These are phyloP conservation scores for Rhynchosporium graminicola DNA, from an alignment of 2,329 filamentous ascomycete species.

Conservation along the genomic window DNA sequence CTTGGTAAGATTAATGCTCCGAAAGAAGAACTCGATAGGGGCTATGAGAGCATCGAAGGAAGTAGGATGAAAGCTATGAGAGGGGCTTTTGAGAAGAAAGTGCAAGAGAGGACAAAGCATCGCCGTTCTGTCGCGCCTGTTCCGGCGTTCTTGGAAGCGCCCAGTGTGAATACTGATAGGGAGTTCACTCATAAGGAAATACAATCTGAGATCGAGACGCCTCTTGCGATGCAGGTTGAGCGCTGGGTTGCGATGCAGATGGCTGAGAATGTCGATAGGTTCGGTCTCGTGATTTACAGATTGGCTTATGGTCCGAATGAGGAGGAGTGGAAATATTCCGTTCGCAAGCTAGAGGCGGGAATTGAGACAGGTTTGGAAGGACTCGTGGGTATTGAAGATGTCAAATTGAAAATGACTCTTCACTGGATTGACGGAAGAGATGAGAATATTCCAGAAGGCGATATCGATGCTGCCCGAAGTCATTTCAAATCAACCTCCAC, in stretches of 20 bases:
- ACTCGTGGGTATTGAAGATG: conserved; percentile 18
- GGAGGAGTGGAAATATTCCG: conserved; percentile 24
- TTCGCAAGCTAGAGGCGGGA: conserved; percentile 17
- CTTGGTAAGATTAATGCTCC: conserved; percentile 17
- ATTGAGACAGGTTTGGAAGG: conserved; percentile 29
- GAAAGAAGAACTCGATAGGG: conserved; percentile 19
- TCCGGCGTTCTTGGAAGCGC: conserved; percentile 28
- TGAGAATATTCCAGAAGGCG: conserved; percentile 27
- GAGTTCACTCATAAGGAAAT: conserved; percentile 27
- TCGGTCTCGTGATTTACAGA: conserved; percentile 32
- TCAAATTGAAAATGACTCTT: conserved; percentile 26
- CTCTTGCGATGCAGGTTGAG: conserved; percentile 18
- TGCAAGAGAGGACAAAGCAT: conserved; percentile 19
- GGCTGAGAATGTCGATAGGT: conserved; percentile 21
- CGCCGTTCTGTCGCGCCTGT: conserved; percentile 1
- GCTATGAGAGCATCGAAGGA: conserved; percentile 7
- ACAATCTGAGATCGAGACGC: conserved; percentile 25
- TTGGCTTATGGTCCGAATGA: conserved; percentile 26
- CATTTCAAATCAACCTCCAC: conserved; percentile 26
- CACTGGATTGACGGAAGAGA: conserved; percentile 32
- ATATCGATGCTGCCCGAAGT: conserved; percentile 29
- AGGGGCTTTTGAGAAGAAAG: not conserved
- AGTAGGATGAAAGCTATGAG: conserved; percentile 4
- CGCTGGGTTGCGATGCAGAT: conserved; percentile 24
- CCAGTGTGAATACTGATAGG: conserved; percentile 24